phyloP scores from a whole-genome alignment of 352 stramenopile species.

The Globisporangium mamillatum region DNA sequence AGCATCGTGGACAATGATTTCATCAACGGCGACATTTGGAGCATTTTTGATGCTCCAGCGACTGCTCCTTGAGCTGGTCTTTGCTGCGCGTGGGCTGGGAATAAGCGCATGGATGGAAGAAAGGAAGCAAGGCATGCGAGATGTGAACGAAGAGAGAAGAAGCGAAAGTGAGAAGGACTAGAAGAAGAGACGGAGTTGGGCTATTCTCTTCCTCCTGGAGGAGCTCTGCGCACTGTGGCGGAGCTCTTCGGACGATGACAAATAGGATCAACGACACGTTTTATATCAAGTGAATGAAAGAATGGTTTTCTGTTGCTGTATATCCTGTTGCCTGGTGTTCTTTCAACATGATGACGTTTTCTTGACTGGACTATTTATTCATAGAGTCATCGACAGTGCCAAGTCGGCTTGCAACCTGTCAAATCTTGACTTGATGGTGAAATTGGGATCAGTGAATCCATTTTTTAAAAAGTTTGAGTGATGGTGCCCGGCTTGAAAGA shows the following conservation, averaged over 20 bases:
- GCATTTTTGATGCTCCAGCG: slow-evolving; percentile 51
- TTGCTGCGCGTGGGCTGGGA: not conserved
- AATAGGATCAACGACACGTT: not conserved
- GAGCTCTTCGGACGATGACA: slow-evolving; percentile 40
- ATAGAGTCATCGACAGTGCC: too few relatives aligned
- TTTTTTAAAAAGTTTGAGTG: too few relatives aligned
- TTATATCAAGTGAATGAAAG: not conserved
- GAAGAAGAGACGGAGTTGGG: slow-evolving; percentile 14
- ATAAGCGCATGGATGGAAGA: not conserved
- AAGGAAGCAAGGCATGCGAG: not conserved
- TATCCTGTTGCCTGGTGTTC: too few relatives aligned
- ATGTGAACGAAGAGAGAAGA: slow-evolving; percentile 11
- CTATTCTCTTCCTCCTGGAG: slow-evolving; percentile 38
- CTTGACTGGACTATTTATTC: too few relatives aligned
- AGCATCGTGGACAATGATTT: slow-evolving; percentile 99
- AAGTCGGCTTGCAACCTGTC: too few relatives aligned
- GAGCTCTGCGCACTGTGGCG: slow-evolving; percentile 11
- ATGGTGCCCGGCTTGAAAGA: too few relatives aligned
- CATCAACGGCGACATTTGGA: slow-evolving; percentile 84
- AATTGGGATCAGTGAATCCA: too few relatives aligned
- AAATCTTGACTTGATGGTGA: too few relatives aligned
- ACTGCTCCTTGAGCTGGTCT: slow-evolving; percentile 1
- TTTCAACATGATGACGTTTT: too few relatives aligned
- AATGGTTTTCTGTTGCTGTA: not conserved
- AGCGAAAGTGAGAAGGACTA: slow-evolving; percentile 7